Evolutionary conservation across 352 stramenopile species (phyloP), one percentile per base, ranked within the genome.

Genomic region (Globisporangium perplexum): DNA sequence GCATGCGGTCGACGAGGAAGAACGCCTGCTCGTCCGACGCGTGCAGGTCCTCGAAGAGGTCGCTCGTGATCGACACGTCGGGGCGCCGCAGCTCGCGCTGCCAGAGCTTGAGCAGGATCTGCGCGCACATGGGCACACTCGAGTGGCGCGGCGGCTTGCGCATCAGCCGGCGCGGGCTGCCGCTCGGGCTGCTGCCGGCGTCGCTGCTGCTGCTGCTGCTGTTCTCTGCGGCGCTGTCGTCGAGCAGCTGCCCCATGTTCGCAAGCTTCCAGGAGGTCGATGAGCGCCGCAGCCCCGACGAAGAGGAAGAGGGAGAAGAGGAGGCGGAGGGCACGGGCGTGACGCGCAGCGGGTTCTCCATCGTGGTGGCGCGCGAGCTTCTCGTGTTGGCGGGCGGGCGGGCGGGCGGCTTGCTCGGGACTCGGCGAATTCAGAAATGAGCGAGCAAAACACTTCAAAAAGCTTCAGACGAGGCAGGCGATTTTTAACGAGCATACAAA

Each of bases 31-130:
- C 50, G 26, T 57, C 50, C 50, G 50, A 57, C 17, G 36, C 50
- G 14, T n/a, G 26, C n/a, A 57, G 41, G 50, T 57, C 50, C 43
- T 59, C 50, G 36, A 59, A 59, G 17, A 59, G 42, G 14, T 59
- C 53, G 24, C 35, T 57, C 15, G 50, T 57, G 50, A 57, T 48
- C 39, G 50, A 49, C 72, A 88, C 17, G 66, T 90, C 6, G 69
- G 76, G 46, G 50, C 71, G 71, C 50, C 74, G 69, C 24, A 88
- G 57, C 56, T 84, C 74, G 28, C 59, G 62, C 60, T 88, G 74
- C 80, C 80, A 90, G 35, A 90, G 56, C 36, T 71, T 59, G 11
- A 88, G 66, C 53, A 90, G 49, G 28, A 80, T 83, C 60, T 86
- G 74, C 48, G 77, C 80, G 42, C 77, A 87, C 61, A 71, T 84